A percentile compares a stretch with the other conserved stretches of the same genome.
Evolutionary conservation across 495 filamentous ascomycete genomes (phyloP).

Genomic region (Aspergillus hancockii): DNA sequence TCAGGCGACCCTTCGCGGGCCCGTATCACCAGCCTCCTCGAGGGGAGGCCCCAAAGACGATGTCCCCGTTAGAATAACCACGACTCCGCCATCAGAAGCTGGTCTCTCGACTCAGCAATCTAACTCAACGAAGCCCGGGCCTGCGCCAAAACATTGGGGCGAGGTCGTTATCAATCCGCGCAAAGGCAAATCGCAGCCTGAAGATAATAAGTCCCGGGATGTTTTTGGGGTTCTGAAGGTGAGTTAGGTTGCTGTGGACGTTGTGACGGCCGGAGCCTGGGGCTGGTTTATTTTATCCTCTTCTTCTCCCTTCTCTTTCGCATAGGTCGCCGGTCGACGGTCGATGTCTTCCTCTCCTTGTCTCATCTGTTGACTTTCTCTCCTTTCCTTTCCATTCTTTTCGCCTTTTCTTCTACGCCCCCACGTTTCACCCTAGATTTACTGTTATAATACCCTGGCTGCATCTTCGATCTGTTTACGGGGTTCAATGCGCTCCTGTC

Average conservation of each 20-base stretch:
- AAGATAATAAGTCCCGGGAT: slow-evolving; percentile 29
- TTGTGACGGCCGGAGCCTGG: slow-evolving; percentile 7
- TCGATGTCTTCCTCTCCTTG: slow-evolving; percentile 1
- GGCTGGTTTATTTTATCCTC: slow-evolving; percentile 13
- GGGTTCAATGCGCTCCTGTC: neutral
- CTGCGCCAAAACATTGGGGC: slow-evolving; percentile 49
- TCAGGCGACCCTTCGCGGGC: slow-evolving; percentile 42
- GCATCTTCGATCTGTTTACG: neutral
- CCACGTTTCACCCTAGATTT: slow-evolving; percentile 6
- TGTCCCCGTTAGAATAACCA: slow-evolving; percentile 23
- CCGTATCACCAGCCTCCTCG: slow-evolving; percentile 33
- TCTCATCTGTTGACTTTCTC: neutral
- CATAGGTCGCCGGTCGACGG: slow-evolving; percentile 22
- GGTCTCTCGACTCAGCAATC: slow-evolving; percentile 14
- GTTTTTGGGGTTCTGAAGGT: slow-evolving; percentile 51
- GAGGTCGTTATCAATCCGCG: slow-evolving; percentile 48
- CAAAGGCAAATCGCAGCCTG: slow-evolving; percentile 35
- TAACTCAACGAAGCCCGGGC: slow-evolving; percentile 22
- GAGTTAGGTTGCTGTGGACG: slow-evolving; percentile 15
- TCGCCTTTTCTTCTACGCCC: slow-evolving; percentile 2
- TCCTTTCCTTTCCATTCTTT: slow-evolving; percentile 8
- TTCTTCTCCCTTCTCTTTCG: slow-evolving; percentile 2
- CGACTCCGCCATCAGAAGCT: slow-evolving; percentile 20
- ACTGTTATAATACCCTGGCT: slow-evolving; percentile 4
- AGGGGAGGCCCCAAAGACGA: slow-evolving; percentile 25